Conservation (phyloP, 805 yeast species). For the Kluyveromyces lactis region DNA sequence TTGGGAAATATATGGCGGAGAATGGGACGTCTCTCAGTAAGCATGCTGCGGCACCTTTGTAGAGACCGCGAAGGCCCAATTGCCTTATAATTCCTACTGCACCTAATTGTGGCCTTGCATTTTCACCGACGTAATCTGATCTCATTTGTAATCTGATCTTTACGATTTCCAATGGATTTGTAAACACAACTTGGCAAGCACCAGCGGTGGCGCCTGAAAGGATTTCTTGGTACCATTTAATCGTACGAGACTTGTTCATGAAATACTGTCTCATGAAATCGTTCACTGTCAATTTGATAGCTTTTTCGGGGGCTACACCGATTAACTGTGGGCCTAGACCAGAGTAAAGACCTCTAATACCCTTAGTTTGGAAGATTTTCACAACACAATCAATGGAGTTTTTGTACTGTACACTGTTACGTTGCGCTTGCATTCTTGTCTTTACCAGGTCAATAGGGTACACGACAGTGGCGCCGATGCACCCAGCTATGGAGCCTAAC, state of each 20-base stretch:
- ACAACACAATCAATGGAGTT: constrained; percentile 81
- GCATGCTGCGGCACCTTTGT: constrained; percentile 89
- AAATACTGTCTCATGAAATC: constrained; percentile 75
- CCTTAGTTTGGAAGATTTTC: constrained; percentile 71
- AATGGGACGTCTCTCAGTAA: constrained; percentile 92
- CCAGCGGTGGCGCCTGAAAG: constrained; percentile 93
- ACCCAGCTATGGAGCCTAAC: constrained; percentile 92
- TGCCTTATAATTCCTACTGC: constrained; percentile 62
- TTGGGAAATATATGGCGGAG: constrained; percentile 93
- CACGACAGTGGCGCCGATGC: constrained; percentile 96
- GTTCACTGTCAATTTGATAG: constrained; percentile 90
- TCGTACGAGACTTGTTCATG: constrained; percentile 42
- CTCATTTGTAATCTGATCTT: constrained; percentile 92
- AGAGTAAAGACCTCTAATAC: constrained; percentile 77
- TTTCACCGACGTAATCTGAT: constrained; percentile 52
- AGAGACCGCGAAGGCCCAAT: constrained; percentile 77
- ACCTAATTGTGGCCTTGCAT: constrained; percentile 27
- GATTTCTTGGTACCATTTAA: constrained; percentile 56
- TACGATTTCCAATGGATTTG: constrained; percentile 93
- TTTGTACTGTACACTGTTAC: constrained; percentile 58
- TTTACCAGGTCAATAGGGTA: constrained; percentile 95
- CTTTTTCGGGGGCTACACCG: constrained; percentile 98
- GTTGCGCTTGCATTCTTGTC: constrained; percentile 96
- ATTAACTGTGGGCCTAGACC: constrained; percentile 91
- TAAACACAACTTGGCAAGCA: constrained; percentile 90